Evolutionary conservation across 768 basidiomycete species (phyloP), one percentile per base, ranked within the genome.

Genomic region (Coprinopsis cinerea): DNA sequence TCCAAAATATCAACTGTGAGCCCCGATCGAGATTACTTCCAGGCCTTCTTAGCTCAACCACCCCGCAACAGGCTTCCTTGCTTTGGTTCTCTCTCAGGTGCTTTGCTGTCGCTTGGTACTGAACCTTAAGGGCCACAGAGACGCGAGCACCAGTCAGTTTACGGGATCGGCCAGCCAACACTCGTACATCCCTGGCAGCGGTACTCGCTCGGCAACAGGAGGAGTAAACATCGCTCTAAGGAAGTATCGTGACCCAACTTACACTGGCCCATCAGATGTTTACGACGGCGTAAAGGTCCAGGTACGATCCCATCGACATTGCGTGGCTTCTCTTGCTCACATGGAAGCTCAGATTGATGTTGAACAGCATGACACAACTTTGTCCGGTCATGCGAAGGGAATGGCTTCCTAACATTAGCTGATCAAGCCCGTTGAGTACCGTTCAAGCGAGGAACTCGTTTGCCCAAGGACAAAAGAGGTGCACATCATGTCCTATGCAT

Each of bases 1-100:
- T 56, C 24, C 55, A 56, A 40, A 56, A 56, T 28, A 51, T 56
- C 37, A 56, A 56, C 42, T 48, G 55, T 53, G 23, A 17, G 55
- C 48, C 13, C 14, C 13, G 1, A 18, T 35, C 3, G n/a, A 15
- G 15, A 9, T 32, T 32, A 32, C 10, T 20, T 18, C 23, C 4
- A 20, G 17, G 20, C 28, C 20, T 34, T 3, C 4, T 2, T 32
- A 17, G 17, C 5, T 34, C 24, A 37, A 41, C 4, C 14, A 23
- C 18, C 10, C 10, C 32, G 7, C 11, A 18, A 36, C 24, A 56
- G 52, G 52, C 24, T 56, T 49, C 50, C 46, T 56, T 34, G 55
- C 52, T 14, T 46, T 56, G 28, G 41, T 56, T 25, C 45, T 56
- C 13, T 56, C 55, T 20, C 55, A 56, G 20, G 52, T 51, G 11